Conservation (phyloP, 106 monocot genomes). For the Ottelia alismoides region DNA sequence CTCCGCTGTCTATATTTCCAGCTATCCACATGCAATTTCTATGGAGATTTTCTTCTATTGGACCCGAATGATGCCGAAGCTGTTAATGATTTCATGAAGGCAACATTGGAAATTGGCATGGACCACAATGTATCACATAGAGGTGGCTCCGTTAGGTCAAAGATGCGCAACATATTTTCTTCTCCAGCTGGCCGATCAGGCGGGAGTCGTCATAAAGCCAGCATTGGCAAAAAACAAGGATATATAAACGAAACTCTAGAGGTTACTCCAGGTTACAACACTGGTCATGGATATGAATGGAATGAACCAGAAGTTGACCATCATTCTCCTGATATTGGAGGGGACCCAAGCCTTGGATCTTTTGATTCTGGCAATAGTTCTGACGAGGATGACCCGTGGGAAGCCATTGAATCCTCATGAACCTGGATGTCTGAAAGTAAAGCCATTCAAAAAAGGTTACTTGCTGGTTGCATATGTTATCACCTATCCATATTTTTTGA, state of each 20-base stretch:
- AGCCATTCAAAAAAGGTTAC: slow-evolving; percentile 63
- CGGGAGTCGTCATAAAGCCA: slow-evolving; percentile 29
- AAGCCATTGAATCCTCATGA: slow-evolving; percentile 94
- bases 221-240: slow-evolving; percentile 16
- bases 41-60: slow-evolving; percentile 80
- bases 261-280: slow-evolving; percentile 11
- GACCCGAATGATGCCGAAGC: slow-evolving; percentile 78
- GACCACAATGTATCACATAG: slow-evolving; percentile 10
- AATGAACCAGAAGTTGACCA: slow-evolving; percentile 13
- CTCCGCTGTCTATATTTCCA: slow-evolving; percentile 25
- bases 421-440: slow-evolving; percentile 69
- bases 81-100: slow-evolving; percentile 43
- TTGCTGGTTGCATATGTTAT: background rate
- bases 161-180: slow-evolving; percentile 21
- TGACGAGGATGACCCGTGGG: slow-evolving; percentile 73
- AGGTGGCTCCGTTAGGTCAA: slow-evolving; percentile 36
- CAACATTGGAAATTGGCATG: slow-evolving; percentile 21
- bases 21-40: slow-evolving; percentile 84
- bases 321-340: slow-evolving; percentile 20
- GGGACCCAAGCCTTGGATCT: slow-evolving; percentile 23
- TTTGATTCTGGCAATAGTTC: slow-evolving; percentile 31
- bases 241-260: slow-evolving; percentile 19
- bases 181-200: slow-evolving; percentile 41
- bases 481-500: no score
- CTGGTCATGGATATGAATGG: slow-evolving; percentile 14